Evolutionary conservation across 179 eudicot species (phyloP).

Genomic region (Corrigiola litoralis): DNA sequence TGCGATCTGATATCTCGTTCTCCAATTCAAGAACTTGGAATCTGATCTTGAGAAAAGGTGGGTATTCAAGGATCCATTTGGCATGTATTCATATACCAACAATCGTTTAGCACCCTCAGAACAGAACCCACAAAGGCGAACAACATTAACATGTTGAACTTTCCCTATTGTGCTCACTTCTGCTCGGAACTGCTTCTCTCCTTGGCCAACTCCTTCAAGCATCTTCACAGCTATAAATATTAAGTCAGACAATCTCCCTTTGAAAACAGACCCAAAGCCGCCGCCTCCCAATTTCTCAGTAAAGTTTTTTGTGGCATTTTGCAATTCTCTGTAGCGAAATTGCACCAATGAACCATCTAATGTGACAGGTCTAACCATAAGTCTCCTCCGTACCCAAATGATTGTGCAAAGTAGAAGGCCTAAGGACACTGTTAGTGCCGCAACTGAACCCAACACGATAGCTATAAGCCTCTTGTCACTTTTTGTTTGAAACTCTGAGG

Average conservation of each 20-base stretch:
- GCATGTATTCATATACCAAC: slow-evolving; percentile 6
- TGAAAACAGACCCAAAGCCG: slow-evolving; percentile 1
- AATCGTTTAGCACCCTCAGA: neutral
- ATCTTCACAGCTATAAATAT: neutral
- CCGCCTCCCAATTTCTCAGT: neutral
- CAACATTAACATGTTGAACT: slow-evolving; percentile 11
- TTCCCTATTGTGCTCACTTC: slow-evolving; percentile 7
- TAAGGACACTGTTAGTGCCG: neutral
- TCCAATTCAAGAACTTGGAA: neutral
- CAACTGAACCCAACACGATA: neutral
- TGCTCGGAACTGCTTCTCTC: slow-evolving; percentile 10
- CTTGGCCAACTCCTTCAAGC: slow-evolving; percentile 3
- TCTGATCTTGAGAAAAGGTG: neutral
- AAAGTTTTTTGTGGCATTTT: neutral
- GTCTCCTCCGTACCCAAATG: neutral
- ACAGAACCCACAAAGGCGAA: slow-evolving; percentile 8
- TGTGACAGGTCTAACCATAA: neutral
- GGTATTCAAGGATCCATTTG: slow-evolving; percentile 5
- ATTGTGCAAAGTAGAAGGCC: neutral
- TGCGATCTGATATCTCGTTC: slow-evolving; percentile 2
- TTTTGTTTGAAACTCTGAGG: neutral
- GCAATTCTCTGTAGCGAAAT: neutral
- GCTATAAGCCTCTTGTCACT: neutral
- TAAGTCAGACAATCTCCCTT: neutral
- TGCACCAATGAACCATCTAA: neutral